Evolutionary conservation across 805 yeast species (phyloP).

Genomic region (Pichia ethanolica): DNA sequence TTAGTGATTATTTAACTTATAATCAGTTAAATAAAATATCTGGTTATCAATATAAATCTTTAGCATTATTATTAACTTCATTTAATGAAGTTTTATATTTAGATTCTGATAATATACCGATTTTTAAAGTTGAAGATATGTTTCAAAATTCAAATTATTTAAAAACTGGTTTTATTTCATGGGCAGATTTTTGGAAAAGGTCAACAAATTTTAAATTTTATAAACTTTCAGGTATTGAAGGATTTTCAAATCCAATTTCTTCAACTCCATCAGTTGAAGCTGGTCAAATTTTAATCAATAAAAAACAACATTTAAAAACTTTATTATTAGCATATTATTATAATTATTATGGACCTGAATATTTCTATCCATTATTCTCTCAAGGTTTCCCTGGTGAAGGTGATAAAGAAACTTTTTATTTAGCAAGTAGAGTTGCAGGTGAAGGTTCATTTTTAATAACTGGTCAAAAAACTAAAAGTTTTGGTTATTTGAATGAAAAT

Average conservation of each 20-base stretch:
- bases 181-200: slow-evolving; percentile 71
- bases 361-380: slow-evolving; percentile 59
- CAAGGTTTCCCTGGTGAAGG: slow-evolving; percentile 78
- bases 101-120: slow-evolving; percentile 38
- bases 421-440: slow-evolving; percentile 48
- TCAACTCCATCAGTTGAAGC: slow-evolving; percentile 61
- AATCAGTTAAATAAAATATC: slow-evolving; percentile 15
- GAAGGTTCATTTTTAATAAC: slow-evolving; percentile 24
- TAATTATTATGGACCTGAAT: slow-evolving; percentile 57
- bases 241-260: slow-evolving; percentile 22
- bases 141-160: slow-evolving; percentile 35
- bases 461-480: slow-evolving; percentile 25
- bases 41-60: slow-evolving; percentile 16
- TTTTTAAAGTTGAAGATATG: slow-evolving; percentile 27
- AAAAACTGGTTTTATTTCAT: slow-evolving; percentile 48
- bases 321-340: slow-evolving; percentile 55
- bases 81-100: slow-evolving; percentile 35
- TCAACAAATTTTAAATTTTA: slow-evolving; percentile 56
- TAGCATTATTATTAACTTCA: slow-evolving; percentile 33
- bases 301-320: slow-evolving; percentile 50
- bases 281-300: slow-evolving; percentile 60
- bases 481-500: slow-evolving; percentile 22
- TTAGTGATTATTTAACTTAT: slow-evolving; percentile 27
- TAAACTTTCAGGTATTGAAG: slow-evolving; percentile 36
- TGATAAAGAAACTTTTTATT: slow-evolving; percentile 69